These are phyloP conservation scores for Pistacia integerrima DNA, from an alignment of 345 rosid species.

Conservation along the genomic window DNA sequence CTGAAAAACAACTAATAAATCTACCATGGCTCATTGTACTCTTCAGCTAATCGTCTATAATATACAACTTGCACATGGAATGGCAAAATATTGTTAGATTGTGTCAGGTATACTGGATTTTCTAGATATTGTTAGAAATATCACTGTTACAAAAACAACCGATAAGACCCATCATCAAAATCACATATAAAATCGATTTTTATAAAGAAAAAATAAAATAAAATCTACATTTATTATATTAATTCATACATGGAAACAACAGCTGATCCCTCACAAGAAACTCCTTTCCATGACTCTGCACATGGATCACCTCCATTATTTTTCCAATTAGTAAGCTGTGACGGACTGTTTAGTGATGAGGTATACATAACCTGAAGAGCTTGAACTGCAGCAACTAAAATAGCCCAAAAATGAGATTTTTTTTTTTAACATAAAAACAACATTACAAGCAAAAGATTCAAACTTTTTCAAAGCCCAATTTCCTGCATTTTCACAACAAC, in stretches of 20 bases:
- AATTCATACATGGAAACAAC: slow-evolving; percentile 76
- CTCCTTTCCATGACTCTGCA: slow-evolving; percentile 92
- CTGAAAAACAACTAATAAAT: too few species aligned
- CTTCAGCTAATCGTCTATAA: too few species aligned
- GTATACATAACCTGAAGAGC: slow-evolving; percentile 80
- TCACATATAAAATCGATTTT: neutral
- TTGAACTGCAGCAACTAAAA: slow-evolving; percentile 57
- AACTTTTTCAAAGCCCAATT: neutral
- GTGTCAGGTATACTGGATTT: too few species aligned
- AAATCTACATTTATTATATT: neutral
- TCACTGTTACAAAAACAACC: slow-evolving; percentile 47
- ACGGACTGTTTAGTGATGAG: slow-evolving; percentile 76
- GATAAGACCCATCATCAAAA: slow-evolving; percentile 21
- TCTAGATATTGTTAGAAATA: too few species aligned
- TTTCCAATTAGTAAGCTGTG: slow-evolving; percentile 88
- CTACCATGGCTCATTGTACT: too few species aligned
- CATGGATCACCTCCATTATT: slow-evolving; percentile 90
- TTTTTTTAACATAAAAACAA: slow-evolving; percentile 1
- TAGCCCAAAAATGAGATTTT: slow-evolving; percentile 5
- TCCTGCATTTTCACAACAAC: slow-evolving; percentile 34
- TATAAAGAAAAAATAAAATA: neutral
- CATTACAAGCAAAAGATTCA: neutral
- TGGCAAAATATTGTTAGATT: too few species aligned
- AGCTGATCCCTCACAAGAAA: slow-evolving; percentile 82
- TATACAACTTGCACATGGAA: too few species aligned